Evolutionary conservation across 2,329 filamentous ascomycete genomes (phyloP), one percentile per base, ranked within the genome.

Genomic region (Beauveria australis): DNA sequence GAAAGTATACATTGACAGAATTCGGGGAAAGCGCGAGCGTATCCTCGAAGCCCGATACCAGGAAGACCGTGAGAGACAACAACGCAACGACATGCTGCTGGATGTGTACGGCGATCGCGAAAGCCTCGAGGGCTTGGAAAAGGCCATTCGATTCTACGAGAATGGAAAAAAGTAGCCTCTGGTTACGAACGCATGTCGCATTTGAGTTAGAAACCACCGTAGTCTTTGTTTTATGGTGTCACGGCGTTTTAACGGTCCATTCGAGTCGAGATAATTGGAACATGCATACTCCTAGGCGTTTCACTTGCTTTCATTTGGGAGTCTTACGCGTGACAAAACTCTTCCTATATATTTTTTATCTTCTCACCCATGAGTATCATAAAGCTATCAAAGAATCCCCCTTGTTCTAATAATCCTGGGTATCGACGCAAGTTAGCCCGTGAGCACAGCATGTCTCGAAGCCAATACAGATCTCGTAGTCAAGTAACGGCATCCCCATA

Each of bases 21-120:
- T 66, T 44, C 63, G 67, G 60, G 64, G 67, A 59, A 70, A 68
- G 33, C 70, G 67, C 28, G 62, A 65, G 24, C 57, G 49, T 16
- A 67, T 69, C 51, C 69, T 70, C 52, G 67, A 71, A 59, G 66
- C 67, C 59, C 68, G 64, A 19, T 73, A 77, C 61, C 69, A 70
- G 59, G 65, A 73, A 48, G 71, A 72, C 43, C 67, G 66, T n/a
- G 72, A 73, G 56, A 70, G 68, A 56, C 71, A 71, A 63, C 69
- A 70, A 44, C 70, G 70, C 53, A 74, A 79, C 62, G 72, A 75
- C 22, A 71, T 77, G 60, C 69, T 82, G 63, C 72, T 80, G 69
- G 75, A 81, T 41, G 75, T 79, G 61, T 82, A 81, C 62, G 78
- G 79, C 52, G 78, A 79, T 63, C 74, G 79, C 16, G 76, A 76